Base-by-base conservation (phyloP, 768 basidiomycete species). In the Pleurotus ostreatus region DNA sequence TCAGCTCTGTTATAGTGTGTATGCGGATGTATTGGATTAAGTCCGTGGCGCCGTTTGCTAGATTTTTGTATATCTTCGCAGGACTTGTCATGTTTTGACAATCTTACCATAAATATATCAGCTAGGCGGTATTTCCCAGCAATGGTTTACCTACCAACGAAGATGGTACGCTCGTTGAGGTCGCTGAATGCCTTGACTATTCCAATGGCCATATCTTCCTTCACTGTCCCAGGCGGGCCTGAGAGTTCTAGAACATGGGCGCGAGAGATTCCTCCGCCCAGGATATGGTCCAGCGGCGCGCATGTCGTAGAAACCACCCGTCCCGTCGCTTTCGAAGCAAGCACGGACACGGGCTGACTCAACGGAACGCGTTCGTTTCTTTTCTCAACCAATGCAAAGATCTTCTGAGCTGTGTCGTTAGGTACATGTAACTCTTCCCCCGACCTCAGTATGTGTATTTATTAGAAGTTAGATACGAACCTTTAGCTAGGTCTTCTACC, bases 161-260 rank as follows among this genome's bases (percentile, higher is more conserved):
- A 84, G 18, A 91, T 67, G 4, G 85, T 77, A n/a, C 78, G 76
- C 46, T 82, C 74, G 0, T 72, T 72, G 3, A 71, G 66, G 57
- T 79, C 70, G 2, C 79, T 68, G 55, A 85, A 82, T 2, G 69
- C 74, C 34, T 69, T 65, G 12, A 78, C 75, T 45, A 88, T 75
- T 49, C 77, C 74, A 12, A 78, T 67, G 7, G 80, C 79, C 6
- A 89, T 60, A 11, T 62, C 64, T 57, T 86, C 85, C 60, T 88
- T 91, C 8, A 81, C 78, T 39, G 80, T 78, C 47, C 89, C 89
- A 0, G 89, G 89, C 45, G 88, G 86, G 0, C 89, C 89, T 26
- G 87, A 87, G 61, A 92, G 71, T 70, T 92, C 89, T 16, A 91
- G 73, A 59, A 89, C 74, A 59, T 79, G 75, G 6, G 86, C 85